Evolutionary conservation across 2,329 filamentous ascomycete species (phyloP).

Genomic region (Penicillium sp.): DNA sequence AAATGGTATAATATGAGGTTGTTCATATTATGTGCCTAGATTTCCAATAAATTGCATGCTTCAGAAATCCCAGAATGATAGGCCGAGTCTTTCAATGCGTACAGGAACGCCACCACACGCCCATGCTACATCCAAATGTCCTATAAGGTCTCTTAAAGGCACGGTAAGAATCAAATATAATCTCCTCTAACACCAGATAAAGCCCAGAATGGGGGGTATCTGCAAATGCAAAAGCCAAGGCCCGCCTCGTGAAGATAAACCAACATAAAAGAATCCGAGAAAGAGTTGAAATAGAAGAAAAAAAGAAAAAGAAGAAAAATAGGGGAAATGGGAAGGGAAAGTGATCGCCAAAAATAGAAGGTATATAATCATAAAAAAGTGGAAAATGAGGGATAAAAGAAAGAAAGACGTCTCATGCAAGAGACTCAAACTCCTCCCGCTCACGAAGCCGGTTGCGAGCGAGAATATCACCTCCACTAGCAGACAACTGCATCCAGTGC

Average conservation of each 20-base stretch:
- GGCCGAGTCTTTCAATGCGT: constrained; percentile 16
- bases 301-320: not conserved
- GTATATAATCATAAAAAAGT: not conserved
- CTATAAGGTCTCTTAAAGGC: not conserved
- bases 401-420: constrained; percentile 43
- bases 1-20: not conserved
- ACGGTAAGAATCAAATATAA: constrained; percentile 16
- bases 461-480: constrained; percentile 80
- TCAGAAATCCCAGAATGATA: not conserved
- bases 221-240: constrained; percentile 24
- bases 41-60: not conserved
- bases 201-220: constrained; percentile 26
- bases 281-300: not conserved
- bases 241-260: constrained; percentile 14
- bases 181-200: constrained; percentile 26
- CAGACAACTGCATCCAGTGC: constrained; percentile 95
- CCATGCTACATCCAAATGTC: constrained; percentile 2
- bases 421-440: constrained; percentile 61
- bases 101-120: constrained; percentile 19
- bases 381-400: not conserved
- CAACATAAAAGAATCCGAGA: not conserved
- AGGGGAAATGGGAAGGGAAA: constrained; percentile 5
- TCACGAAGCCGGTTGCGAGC: constrained; percentile 81
- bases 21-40: not conserved
- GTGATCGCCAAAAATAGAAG: not conserved